A percentile compares a stretch with the other conserved stretches of the same genome.
These are phyloP conservation scores for Mycena rebaudengoi DNA, from an alignment of 768 basidiomycete species.

Conservation along the genomic window DNA sequence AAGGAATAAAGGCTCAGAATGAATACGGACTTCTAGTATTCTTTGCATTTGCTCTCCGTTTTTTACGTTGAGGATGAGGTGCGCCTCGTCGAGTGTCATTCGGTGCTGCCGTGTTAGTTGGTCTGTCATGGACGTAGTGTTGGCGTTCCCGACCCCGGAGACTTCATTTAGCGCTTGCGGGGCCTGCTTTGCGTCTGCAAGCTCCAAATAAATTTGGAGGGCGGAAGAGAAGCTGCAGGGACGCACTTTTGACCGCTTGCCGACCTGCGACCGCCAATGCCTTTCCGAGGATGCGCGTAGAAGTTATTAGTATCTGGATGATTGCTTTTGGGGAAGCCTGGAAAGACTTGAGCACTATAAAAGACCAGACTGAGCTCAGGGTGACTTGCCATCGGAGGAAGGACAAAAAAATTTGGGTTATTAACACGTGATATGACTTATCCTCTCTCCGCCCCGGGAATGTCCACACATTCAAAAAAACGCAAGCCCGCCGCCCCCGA, in stretches of 20 bases:
- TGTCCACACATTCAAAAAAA: conserved; percentile 49
- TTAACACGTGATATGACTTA: background rate
- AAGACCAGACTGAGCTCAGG: conserved; percentile 24
- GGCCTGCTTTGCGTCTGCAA: conserved; percentile 81
- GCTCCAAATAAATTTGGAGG: background rate
- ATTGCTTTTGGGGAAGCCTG: conserved; percentile 85
- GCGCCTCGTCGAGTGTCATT: conserved; percentile 96
- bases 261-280: conserved; percentile 89
- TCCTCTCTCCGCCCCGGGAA: background rate
- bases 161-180: conserved; percentile 75
- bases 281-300: conserved; percentile 86
- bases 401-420: conserved; percentile 4
- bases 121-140: conserved; percentile 79
- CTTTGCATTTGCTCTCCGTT: conserved; percentile 73
- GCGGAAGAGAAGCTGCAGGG: background rate
- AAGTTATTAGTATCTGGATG: conserved; percentile 81
- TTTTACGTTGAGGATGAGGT: conserved; percentile 89
- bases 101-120: conserved; percentile 84
- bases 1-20: background rate
- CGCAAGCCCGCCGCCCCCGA: conserved; percentile 50
- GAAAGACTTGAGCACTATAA: conserved; percentile 5
- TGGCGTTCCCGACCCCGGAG: conserved; percentile 78
- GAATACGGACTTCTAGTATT: conserved; percentile 70
- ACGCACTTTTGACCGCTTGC: conserved; percentile 93
- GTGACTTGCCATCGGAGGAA: conserved; percentile 5